A percentile compares a stretch with the other conserved stretches of the same genome.
Evolutionary conservation across 176 grass and related monocot species (phyloP).

Genomic region (Elaeis guineensis): DNA sequence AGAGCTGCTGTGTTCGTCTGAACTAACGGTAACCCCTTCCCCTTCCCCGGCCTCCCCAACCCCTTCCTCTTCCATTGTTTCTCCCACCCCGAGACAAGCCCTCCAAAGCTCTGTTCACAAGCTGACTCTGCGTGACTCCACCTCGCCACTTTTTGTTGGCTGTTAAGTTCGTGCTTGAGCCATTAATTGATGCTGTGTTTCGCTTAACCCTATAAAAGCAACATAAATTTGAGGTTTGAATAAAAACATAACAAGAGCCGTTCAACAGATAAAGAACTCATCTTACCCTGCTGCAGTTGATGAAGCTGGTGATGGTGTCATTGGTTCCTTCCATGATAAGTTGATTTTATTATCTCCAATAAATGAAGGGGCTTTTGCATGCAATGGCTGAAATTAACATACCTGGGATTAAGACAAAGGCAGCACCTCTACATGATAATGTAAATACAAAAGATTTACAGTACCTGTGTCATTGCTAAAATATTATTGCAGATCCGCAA

Average conservation of each 20-base stretch:
- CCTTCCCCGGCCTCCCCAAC: conserved; percentile 57
- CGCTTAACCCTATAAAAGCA: conserved; percentile 60
- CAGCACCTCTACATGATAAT: background rate
- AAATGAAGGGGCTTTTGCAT: conserved; percentile 73
- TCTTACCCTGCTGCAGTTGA: conserved; percentile 37
- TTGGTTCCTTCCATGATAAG: conserved; percentile 78
- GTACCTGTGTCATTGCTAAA: conserved; percentile 78
- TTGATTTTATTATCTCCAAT: conserved; percentile 83
- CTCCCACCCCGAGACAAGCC: conserved; percentile 63
- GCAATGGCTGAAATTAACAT: conserved; percentile 60
- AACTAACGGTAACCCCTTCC: conserved; percentile 68
- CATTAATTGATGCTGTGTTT: conserved; percentile 38
- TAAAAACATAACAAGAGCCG: conserved; percentile 13
- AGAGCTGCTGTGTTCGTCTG: background rate
- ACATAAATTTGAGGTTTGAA: conserved; percentile 1
- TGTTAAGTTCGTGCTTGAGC: conserved; percentile 22
- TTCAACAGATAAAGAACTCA: background rate
- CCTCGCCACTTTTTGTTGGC: conserved; percentile 61
- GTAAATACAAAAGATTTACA: conserved; percentile 2
- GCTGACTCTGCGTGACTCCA: conserved; percentile 48
- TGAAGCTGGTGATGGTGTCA: conserved; percentile 48
- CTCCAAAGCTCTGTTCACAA: conserved; percentile 90
- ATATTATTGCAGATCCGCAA: conserved; percentile 90
- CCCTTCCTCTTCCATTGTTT: conserved; percentile 42
- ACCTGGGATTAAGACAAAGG: background rate